phyloP scores from a whole-genome alignment of 176 grass and related monocot genomes.

The Thinopyrum elongatum region DNA sequence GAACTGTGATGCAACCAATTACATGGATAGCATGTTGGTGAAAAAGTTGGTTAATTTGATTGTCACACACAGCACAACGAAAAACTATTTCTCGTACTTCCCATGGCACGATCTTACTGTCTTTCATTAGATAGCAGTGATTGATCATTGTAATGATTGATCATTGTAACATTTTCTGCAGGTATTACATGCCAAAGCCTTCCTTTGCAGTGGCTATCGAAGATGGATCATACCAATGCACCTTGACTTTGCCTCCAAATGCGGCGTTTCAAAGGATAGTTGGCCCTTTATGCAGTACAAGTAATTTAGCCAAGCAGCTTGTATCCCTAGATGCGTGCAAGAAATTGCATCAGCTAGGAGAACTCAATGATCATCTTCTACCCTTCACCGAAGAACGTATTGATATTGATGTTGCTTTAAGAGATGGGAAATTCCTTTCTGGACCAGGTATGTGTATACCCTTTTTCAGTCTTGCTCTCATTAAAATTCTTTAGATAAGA shows the following conservation, averaged over 20 bases:
- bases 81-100: background rate
- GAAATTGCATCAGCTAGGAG: conserved; percentile 80
- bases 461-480: conserved; percentile 25
- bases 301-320: conserved; percentile 76
- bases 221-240: conserved; percentile 59
- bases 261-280: conserved; percentile 78
- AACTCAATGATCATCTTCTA: conserved; percentile 68
- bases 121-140: conserved; percentile 4
- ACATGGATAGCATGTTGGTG: background rate
- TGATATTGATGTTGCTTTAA: conserved; percentile 15
- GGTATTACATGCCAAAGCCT: conserved; percentile 74
- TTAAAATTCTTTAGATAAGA: background rate
- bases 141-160: background rate
- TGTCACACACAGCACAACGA: background rate
- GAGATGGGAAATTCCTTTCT: conserved; percentile 34
- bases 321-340: conserved; percentile 87
- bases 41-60: conserved; percentile 22
- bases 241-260: conserved; percentile 69
- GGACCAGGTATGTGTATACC: conserved; percentile 59
- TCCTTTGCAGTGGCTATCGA: conserved; percentile 40
- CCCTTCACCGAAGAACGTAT: conserved; percentile 52
- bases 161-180: conserved; percentile 29
- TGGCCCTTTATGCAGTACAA: conserved; percentile 64
- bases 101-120: background rate
- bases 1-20: background rate